Conservation (phyloP, 2,329 filamentous ascomycete species). For the Monilinia laxa region DNA sequence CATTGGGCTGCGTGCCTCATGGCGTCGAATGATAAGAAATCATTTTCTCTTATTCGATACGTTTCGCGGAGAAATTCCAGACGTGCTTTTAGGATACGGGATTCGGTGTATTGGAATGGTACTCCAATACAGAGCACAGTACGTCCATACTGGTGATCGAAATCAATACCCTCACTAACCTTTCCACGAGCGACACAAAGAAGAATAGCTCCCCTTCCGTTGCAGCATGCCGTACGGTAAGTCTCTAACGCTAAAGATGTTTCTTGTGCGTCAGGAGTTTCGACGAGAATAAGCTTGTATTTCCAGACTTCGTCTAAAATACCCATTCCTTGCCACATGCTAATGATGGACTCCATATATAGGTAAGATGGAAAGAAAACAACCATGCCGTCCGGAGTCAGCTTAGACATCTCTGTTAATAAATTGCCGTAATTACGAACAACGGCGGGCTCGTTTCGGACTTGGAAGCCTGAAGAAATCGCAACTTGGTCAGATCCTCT, state of each 20-base stretch:
- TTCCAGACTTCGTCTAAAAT: slow-evolving; percentile 98
- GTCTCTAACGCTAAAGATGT: slow-evolving; percentile 94
- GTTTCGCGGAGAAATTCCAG: slow-evolving; percentile 96
- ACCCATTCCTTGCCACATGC: slow-evolving; percentile 98
- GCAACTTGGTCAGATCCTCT: slow-evolving; percentile 90
- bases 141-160: slow-evolving; percentile 96
- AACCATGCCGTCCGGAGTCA: slow-evolving; percentile 96
- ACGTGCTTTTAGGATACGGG: slow-evolving; percentile 90
- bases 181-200: slow-evolving; percentile 96
- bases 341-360: slow-evolving; percentile 99
- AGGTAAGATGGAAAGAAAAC: slow-evolving; percentile 98
- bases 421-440: slow-evolving; percentile 95
- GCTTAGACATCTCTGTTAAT: slow-evolving; percentile 89
- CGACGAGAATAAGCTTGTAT: slow-evolving; percentile 96
- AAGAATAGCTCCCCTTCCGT: slow-evolving; percentile 88
- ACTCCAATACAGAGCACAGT: slow-evolving; percentile 96
- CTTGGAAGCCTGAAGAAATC: slow-evolving; percentile 91
- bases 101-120: slow-evolving; percentile 98
- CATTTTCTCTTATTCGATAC: slow-evolving; percentile 94
- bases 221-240: slow-evolving; percentile 95
- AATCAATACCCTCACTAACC: slow-evolving; percentile 97
- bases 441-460: slow-evolving; percentile 93
- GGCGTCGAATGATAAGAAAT: slow-evolving; percentile 97
- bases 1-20: slow-evolving; percentile 99
- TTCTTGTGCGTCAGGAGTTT: slow-evolving; percentile 96